Percentiles rank a stretch among this genome's conserved stretches.
Conservation (phyloP, 75 land plant genomes). For the Cryptomeria japonica region DNA sequence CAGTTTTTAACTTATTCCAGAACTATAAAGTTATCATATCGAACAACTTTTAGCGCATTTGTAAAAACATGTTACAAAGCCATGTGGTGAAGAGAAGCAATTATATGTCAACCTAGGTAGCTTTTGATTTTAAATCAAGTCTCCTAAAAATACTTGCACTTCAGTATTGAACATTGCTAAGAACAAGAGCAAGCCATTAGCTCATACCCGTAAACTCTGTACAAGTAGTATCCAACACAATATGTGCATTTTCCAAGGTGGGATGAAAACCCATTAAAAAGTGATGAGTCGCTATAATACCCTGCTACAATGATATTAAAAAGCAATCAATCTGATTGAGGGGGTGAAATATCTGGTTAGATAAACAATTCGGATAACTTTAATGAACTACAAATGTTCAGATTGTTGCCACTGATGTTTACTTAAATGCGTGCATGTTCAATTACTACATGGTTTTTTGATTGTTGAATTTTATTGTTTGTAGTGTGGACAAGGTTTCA, state of each 20-base stretch:
- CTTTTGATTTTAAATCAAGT: neutral
- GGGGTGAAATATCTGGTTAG: neutral
- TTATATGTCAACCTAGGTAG: neutral
- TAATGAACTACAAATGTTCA: neutral
- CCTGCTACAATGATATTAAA: conserved; percentile 1
- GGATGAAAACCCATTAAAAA: neutral
- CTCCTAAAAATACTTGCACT: neutral
- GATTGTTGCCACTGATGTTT: neutral
- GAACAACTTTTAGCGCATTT: neutral
- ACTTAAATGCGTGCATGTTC: neutral
- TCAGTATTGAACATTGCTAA: neutral
- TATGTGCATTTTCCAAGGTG: neutral
- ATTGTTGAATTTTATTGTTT: conserved; percentile 13
- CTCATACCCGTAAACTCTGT: neutral
- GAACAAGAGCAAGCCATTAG: neutral
- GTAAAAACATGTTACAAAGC: neutral
- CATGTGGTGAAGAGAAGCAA: neutral
- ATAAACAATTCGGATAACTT: neutral
- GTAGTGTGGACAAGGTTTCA: conserved; percentile 98
- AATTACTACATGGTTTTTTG: conserved; percentile 8
- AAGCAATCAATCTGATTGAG: neutral
- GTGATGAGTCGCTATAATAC: neutral
- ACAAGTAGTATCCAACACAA: neutral
- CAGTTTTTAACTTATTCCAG: neutral
- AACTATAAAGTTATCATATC: neutral